A percentile compares a stretch with the other conserved stretches of the same genome.
phyloP scores from a whole-genome alignment of 2,329 filamentous ascomycete genomes.

The Albifimbria verrucaria region DNA sequence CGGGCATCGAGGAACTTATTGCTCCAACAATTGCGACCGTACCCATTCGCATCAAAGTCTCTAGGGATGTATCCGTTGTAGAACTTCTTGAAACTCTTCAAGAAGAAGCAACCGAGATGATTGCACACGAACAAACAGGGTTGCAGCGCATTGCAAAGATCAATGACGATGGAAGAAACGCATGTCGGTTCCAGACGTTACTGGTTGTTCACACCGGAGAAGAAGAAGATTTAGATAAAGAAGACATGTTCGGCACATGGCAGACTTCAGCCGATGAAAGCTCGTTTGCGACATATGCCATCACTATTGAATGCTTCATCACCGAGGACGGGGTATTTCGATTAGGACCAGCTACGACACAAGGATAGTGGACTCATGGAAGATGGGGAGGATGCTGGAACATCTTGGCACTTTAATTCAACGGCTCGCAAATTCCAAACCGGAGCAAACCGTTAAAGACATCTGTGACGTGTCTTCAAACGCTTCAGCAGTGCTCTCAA shows the following conservation, averaged over 20 bases:
- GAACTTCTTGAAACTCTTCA: constrained; percentile 37
- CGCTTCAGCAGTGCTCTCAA: background rate
- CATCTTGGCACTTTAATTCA: background rate
- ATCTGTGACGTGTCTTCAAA: background rate
- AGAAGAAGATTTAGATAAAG: background rate
- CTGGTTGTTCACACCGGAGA: constrained; percentile 10
- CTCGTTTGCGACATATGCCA: background rate
- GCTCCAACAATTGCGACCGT: constrained; percentile 24
- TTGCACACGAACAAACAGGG: constrained; percentile 11
- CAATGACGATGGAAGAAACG: background rate
- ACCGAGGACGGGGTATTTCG: background rate
- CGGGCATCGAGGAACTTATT: constrained; percentile 18
- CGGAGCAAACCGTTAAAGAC: background rate
- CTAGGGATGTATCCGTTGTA: constrained; percentile 8
- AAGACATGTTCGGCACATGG: constrained; percentile 1
- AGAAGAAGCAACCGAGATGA: constrained; percentile 9
- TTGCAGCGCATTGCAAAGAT: constrained; percentile 9
- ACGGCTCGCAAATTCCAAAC: background rate
- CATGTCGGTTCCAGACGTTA: constrained; percentile 7
- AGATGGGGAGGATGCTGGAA: background rate
- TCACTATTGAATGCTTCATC: constrained; percentile 1
- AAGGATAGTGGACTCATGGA: background rate
- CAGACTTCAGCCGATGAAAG: background rate
- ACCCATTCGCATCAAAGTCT: constrained; percentile 14
- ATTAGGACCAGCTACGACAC: background rate